Evolutionary conservation across 345 rosid species (phyloP), one percentile per base, ranked within the genome.

Genomic region (Rubroshorea leprosula): DNA sequence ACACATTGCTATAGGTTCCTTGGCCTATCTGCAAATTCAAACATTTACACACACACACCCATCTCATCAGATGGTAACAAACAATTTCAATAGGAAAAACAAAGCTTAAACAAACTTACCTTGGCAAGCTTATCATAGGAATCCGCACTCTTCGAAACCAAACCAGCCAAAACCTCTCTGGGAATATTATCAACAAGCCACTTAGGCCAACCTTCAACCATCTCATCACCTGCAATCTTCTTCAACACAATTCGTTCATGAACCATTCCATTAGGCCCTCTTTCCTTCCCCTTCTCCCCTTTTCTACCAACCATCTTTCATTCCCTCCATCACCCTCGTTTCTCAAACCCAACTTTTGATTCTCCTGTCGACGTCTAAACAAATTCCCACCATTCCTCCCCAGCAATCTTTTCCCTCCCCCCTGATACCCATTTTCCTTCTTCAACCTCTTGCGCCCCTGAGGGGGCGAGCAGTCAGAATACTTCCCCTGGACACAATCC

Each of bases 1-100:
- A 88, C 58, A 91, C 96, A 69, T 87, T 88, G 80, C 96, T 88
- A 49, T 88, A 85, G 23, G 96, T 91, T 65, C 98, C 98, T 25
- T 86, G 98, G 26, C 96, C 96, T 25, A 89, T 21, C 98, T 90
- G 77, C 67, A 61, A 15, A 29, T 29, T 9, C 35, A 29, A 29
- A 29, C 35, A 29, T 29, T 3, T 27, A 27, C 4, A 8, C 31
- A 29, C 9, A 29, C 35, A 29, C 35, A 29, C 9, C 35, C 35
- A 29, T 29, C 35, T 35, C 3, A 35, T 6, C 7, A 6, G 5
- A 35, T 35, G 12, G 12, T 2, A 35, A 35, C 41, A 4, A 35
- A 1, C 41, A 63, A 16, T 14, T 14, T 6, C 11, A 35, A 35
- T 3, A 31, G 13, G 13, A 27, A 49, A 17, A 17, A n/a, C 1